phyloP scores from a whole-genome alignment of 805 yeast species.

The Isabelozyma rhagii region DNA sequence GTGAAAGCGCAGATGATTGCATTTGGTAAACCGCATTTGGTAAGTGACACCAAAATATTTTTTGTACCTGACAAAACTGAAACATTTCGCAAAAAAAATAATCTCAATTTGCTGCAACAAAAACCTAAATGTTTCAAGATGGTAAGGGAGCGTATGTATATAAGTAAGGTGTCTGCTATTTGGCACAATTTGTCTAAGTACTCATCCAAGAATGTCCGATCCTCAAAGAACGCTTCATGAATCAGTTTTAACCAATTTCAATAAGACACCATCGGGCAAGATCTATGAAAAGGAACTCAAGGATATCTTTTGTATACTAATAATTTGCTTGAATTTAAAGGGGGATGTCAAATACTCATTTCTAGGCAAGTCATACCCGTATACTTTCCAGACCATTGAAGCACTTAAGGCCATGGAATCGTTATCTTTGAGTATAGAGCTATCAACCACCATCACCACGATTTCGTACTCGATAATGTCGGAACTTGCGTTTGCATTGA shows the following conservation, averaged over 20 bases:
- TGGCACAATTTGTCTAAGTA: not conserved
- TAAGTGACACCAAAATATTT: not conserved
- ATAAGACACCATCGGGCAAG: slow-evolving; percentile 51
- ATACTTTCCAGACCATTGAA: slow-evolving; percentile 46
- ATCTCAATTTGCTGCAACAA: not conserved
- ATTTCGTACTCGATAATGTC: slow-evolving; percentile 53
- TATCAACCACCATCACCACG: slow-evolving; percentile 48
- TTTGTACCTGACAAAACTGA: not conserved
- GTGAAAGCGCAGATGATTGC: not conserved
- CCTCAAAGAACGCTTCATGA: slow-evolving; percentile 33
- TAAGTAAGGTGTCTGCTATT: not conserved
- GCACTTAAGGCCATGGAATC: slow-evolving; percentile 53
- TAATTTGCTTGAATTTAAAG: slow-evolving; percentile 34
- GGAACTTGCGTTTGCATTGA: slow-evolving; percentile 45
- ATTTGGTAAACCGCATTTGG: not conserved
- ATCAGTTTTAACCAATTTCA: slow-evolving; percentile 41
- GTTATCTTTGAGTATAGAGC: slow-evolving; percentile 47
- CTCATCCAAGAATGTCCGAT: not conserved
- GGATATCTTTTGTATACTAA: slow-evolving; percentile 53
- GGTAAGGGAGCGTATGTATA: not conserved
- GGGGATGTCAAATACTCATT: slow-evolving; percentile 9
- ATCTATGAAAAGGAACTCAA: slow-evolving; percentile 56
- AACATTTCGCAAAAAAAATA: not conserved
- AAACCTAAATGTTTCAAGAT: too few species aligned
- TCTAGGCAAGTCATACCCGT: slow-evolving; percentile 41